Evolutionary conservation across 345 rosid species (phyloP).

Genomic region (Heritiera fomes): DNA sequence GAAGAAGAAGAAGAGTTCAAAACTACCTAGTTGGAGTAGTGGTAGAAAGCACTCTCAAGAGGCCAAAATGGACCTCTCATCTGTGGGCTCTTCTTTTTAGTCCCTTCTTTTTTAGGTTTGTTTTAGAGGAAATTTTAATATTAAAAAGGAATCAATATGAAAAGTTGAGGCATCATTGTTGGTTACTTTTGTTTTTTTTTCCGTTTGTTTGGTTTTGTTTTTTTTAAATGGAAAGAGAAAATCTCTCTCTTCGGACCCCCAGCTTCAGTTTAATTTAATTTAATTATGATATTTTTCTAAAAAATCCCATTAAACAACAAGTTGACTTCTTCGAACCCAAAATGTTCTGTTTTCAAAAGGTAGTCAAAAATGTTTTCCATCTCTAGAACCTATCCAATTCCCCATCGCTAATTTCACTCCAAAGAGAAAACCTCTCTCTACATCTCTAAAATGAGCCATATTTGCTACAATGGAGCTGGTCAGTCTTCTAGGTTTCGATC

Average conservation of each 20-base stretch:
- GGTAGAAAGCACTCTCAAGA: constrained; percentile 15
- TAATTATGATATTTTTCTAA: not conserved
- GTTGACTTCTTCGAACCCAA: not conserved
- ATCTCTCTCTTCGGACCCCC: constrained; percentile 25
- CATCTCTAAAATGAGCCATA: not conserved
- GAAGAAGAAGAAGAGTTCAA: constrained; percentile 9
- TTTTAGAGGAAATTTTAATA: not conserved
- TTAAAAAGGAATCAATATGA: not conserved
- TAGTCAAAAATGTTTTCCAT: not conserved
- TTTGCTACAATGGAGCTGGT: constrained; percentile 5
- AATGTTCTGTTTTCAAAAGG: not conserved
- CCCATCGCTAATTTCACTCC: not conserved
- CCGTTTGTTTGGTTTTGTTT: constrained; percentile 8
- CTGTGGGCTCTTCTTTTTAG: constrained; percentile 27
- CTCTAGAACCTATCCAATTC: not conserved
- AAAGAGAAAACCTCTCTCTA: too few species aligned
- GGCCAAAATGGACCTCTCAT: constrained; percentile 13
- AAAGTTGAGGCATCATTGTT: not conserved
- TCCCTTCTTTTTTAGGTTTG: constrained; percentile 4
- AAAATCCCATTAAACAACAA: not conserved
- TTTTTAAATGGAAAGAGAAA: constrained; percentile 22
- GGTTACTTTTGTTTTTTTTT: not conserved
- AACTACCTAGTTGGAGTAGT: constrained; percentile 31
- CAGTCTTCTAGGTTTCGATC: constrained; percentile 1
- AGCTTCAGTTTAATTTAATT: constrained; percentile 23